phyloP scores from a whole-genome alignment of 176 grass and related monocot species.

The Coix lacrymajobi region DNA sequence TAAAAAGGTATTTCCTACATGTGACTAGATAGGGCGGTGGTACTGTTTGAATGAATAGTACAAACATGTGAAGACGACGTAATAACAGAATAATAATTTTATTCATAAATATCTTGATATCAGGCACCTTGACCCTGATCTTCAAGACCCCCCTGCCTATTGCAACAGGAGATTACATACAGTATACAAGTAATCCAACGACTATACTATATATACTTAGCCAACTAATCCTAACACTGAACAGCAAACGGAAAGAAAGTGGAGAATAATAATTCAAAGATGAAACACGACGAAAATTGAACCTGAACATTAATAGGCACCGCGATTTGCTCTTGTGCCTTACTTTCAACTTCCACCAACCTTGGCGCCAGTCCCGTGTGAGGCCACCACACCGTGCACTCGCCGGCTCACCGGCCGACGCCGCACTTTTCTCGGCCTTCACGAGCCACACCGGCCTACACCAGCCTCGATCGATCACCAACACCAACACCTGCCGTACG shows the following conservation, averaged over 20 bases:
- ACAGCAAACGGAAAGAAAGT: not conserved
- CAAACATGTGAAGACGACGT: not conserved
- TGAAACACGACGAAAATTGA: not conserved
- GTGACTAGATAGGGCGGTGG: too few relatives aligned
- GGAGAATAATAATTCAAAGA: not conserved
- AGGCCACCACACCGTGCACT: constrained; percentile 1
- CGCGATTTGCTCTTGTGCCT: constrained; percentile 7
- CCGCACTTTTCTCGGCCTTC: not conserved
- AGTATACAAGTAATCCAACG: not conserved
- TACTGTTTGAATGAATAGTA: not conserved
- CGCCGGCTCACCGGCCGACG: constrained; percentile 29
- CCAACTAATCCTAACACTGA: not conserved
- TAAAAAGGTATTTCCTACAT: too few relatives aligned
- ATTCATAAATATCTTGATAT: not conserved
- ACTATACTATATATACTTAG: not conserved
- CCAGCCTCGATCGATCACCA: not conserved
- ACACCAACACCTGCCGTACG: not conserved
- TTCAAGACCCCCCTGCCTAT: not conserved
- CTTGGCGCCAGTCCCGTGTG: constrained; percentile 22
- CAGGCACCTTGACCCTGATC: not conserved
- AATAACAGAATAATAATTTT: not conserved
- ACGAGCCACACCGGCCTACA: not conserved
- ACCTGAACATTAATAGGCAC: constrained; percentile 12
- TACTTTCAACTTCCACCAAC: constrained; percentile 1
- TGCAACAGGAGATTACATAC: not conserved